phyloP scores from a whole-genome alignment of 805 yeast species.

The Candida ficus region DNA sequence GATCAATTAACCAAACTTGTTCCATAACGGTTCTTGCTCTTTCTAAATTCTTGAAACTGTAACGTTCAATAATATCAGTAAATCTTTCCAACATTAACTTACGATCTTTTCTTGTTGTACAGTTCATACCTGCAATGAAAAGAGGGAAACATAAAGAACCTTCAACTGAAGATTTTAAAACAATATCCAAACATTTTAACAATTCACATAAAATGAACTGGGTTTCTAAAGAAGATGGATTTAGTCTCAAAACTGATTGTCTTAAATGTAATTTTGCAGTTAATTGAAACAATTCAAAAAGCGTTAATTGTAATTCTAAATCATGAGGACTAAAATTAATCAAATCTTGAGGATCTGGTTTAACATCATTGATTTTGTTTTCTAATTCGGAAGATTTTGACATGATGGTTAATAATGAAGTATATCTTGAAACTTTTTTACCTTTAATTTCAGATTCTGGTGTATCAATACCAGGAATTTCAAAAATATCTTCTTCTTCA shows the following conservation, averaged over 20 bases:
- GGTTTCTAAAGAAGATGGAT: conserved; percentile 58
- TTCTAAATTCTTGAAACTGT: conserved; percentile 59
- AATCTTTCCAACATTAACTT: conserved; percentile 46
- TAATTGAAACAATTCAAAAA: conserved; percentile 67
- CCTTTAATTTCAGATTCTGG: conserved; percentile 19
- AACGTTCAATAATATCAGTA: conserved; percentile 52
- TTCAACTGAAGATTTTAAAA: conserved; percentile 63
- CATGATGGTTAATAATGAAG: conserved; percentile 33
- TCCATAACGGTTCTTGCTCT: conserved; percentile 36
- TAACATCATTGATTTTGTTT: conserved; percentile 39
- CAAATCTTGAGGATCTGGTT: conserved; percentile 49
- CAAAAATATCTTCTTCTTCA: conserved; percentile 10
- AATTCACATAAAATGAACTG: conserved; percentile 54
- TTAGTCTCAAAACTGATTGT: conserved; percentile 56
- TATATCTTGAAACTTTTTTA: conserved; percentile 25
- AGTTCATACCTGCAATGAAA: conserved; percentile 71
- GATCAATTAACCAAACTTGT: conserved; percentile 38
- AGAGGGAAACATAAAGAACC: conserved; percentile 72
- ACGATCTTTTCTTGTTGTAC: conserved; percentile 49
- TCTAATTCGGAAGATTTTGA: conserved; percentile 38
- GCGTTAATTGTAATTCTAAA: conserved; percentile 58
- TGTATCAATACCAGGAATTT: conserved; percentile 22
- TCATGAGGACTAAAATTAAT: conserved; percentile 37
- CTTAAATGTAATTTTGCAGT: conserved; percentile 63
- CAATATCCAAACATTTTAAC: conserved; percentile 50